phyloP scores from a whole-genome alignment of 2,329 filamentous ascomycete genomes.

The Trichoderma sp. region DNA sequence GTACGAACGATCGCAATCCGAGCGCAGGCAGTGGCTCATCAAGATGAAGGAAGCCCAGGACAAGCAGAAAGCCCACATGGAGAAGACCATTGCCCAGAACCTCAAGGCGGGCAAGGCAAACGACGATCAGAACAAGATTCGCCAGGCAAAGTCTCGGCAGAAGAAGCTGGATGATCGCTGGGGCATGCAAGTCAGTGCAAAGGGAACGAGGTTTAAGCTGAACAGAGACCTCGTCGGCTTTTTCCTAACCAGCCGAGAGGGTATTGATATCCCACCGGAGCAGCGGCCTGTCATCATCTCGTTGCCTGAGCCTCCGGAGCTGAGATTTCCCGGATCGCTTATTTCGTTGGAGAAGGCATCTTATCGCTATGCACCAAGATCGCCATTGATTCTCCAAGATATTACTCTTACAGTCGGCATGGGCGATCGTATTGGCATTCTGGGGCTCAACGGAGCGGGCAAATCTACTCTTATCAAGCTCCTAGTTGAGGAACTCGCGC shows the following conservation, averaged over 20 bases:
- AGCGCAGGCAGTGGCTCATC: slow-evolving; percentile 66
- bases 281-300: slow-evolving; percentile 59
- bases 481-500: slow-evolving; percentile 61
- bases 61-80: slow-evolving; percentile 76
- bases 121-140: slow-evolving; percentile 81
- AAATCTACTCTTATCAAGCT: slow-evolving; percentile 78
- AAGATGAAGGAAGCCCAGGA: slow-evolving; percentile 83
- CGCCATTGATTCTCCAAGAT: slow-evolving; percentile 55
- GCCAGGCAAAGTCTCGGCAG: slow-evolving; percentile 81
- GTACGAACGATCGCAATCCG: slow-evolving; percentile 69
- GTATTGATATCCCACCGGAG: slow-evolving; percentile 70
- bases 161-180: slow-evolving; percentile 82
- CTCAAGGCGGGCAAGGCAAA: slow-evolving; percentile 73
- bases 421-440: slow-evolving; percentile 72
- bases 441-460: slow-evolving; percentile 78
- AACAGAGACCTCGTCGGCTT: slow-evolving; percentile 71
- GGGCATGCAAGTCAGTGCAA: slow-evolving; percentile 72
- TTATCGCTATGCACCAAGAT: slow-evolving; percentile 60
- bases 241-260: slow-evolving; percentile 59
- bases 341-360: slow-evolving; percentile 69
- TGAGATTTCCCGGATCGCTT: slow-evolving; percentile 74
- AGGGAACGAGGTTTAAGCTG: slow-evolving; percentile 76
- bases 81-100: slow-evolving; percentile 74
- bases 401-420: slow-evolving; percentile 69
- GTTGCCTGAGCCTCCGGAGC: slow-evolving; percentile 65